Base-by-base conservation (phyloP, 306 rosid species). In the Quercus parvula region DNA sequence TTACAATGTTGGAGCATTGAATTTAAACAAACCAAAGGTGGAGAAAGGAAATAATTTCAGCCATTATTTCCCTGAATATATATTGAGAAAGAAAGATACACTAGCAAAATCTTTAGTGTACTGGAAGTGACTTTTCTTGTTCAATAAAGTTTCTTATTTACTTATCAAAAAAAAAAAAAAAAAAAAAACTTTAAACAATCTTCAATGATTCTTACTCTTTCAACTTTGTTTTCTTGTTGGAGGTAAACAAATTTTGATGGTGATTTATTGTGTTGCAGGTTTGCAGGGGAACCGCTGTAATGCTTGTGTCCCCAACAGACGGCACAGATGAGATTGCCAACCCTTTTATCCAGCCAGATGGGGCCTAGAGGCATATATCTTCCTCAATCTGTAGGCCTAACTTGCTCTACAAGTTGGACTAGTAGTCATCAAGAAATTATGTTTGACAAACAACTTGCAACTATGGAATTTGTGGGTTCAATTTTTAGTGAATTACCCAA, bases 241-340 rank as follows among this genome's bases (percentile, higher is more conserved):
- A 72, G 73, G 41, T 73, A 41, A 41, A 78, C 69, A 52, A 44
- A 44, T 30, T 41, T 49, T 49, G 72, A 67, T 35, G 51, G 11
- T 35, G 35, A 59, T 27, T 71, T 75, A 31, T 78, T 71, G 56
- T 67, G 46, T 41, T 41, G 31, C 91, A 95, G 99, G 98, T 92
- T 69, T 95, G 99, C 70, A 90, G 99, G 84, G 99, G 99, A 86
- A 95, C 99, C 76, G 99, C 99, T 67, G 99, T 95, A 35, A 95
- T 95, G 99, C 98, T 95, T 6, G 99, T 95, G 80, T 95, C 99
- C 30, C 99, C 99, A 75, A 91, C 97, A 52, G 99, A 95, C 79
- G 99, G 99, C 27, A 95, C 99, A 30, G 98, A 95, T 80, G 99
- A 92, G 92, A 95, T 95, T 70, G 94, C 97, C 22, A 95, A 95